These are phyloP conservation scores for Blastomyces parvus DNA, from an alignment of 2,329 filamentous ascomycete species.

Conservation along the genomic window DNA sequence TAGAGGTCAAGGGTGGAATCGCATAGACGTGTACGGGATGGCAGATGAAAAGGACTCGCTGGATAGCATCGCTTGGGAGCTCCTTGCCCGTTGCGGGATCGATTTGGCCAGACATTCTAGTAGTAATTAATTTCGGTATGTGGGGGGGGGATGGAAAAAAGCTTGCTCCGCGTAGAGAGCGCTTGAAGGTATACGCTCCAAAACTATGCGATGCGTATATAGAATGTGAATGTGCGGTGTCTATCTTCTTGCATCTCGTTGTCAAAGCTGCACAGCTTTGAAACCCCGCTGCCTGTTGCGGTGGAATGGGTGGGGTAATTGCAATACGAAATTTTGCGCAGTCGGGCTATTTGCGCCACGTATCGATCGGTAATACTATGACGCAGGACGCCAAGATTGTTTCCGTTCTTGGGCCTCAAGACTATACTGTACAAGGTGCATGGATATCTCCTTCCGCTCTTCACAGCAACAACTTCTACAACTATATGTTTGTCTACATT, in stretches of 20 bases:
- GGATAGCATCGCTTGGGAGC: slow-evolving; percentile 66
- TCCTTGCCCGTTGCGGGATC: slow-evolving; percentile 62
- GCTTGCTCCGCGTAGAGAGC: not conserved
- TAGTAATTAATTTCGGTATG: not conserved
- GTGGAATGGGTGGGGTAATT: not conserved
- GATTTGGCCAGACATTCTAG: slow-evolving; percentile 37
- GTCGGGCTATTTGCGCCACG: not conserved
- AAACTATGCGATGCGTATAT: too few species aligned
- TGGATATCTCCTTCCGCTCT: too few species aligned
- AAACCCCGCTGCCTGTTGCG: not conserved
- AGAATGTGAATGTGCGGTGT: not conserved
- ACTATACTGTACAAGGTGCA: too few species aligned
- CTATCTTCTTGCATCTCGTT: not conserved
- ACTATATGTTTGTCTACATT: not conserved
- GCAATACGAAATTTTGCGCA: not conserved
- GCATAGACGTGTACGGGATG: slow-evolving; percentile 73
- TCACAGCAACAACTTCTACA: too few species aligned
- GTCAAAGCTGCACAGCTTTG: not conserved
- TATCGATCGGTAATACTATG: not conserved
- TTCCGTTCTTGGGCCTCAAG: too few species aligned
- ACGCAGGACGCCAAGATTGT: not conserved
- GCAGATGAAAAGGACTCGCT: slow-evolving; percentile 72
- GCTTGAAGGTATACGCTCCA: not conserved
- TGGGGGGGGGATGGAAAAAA: not conserved
- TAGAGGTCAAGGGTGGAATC: slow-evolving; percentile 69